Evolutionary conservation across 2,329 filamentous ascomycete genomes (phyloP).

Genomic region (Fusarium nelsonii): DNA sequence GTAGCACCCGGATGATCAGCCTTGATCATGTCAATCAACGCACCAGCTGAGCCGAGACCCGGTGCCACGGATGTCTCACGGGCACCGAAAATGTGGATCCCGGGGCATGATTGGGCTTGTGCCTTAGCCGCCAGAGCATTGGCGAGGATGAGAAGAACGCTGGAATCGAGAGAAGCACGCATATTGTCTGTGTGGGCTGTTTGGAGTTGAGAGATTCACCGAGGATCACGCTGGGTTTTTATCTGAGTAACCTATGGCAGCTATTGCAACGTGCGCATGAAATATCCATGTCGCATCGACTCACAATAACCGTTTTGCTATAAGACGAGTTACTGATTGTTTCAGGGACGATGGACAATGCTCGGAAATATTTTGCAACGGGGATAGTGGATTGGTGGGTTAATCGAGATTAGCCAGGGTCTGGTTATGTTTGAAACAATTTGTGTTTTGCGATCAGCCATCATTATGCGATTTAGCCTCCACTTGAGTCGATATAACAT

Average conservation of each 20-base stretch:
- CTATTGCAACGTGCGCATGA: neutral
- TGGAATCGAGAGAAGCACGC: conserved; percentile 21
- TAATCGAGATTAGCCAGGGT: neutral
- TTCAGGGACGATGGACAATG: conserved; percentile 7
- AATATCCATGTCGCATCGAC: neutral
- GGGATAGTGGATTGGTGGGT: conserved; percentile 13
- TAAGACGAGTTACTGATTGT: neutral
- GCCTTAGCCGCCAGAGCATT: conserved; percentile 20
- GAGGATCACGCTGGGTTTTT: neutral
- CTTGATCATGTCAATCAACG: conserved; percentile 64
- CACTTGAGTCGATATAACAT: neutral
- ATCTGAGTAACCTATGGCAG: neutral
- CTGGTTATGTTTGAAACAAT: conserved; percentile 6
- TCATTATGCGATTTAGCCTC: neutral
- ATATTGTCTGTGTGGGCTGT: conserved; percentile 14
- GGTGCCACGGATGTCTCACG: conserved; percentile 63
- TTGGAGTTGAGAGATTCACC: neutral
- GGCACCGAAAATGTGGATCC: conserved; percentile 61
- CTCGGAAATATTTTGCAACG: rapidly evolving
- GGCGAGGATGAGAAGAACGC: conserved; percentile 19
- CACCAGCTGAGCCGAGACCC: conserved; percentile 65
- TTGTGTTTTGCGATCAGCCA: neutral
- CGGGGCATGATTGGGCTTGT: conserved; percentile 52
- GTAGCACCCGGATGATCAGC: conserved; percentile 63
- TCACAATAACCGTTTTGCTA: neutral